These are phyloP conservation scores for Xylariaceae sp. DNA, from an alignment of 2,329 filamentous ascomycete genomes.

Conservation along the genomic window DNA sequence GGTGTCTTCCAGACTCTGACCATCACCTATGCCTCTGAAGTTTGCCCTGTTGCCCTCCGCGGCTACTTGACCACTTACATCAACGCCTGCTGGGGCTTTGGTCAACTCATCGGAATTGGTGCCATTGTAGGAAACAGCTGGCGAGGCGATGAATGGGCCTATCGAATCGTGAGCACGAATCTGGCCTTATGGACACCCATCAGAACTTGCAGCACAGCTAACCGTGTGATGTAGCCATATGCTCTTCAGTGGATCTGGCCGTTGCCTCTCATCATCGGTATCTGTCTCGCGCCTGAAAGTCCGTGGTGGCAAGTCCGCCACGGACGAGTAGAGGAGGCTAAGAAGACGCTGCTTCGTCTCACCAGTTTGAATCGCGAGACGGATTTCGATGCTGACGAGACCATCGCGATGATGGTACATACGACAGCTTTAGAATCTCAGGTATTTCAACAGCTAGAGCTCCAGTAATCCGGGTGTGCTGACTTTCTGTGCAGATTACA, in stretches of 20 bases:
- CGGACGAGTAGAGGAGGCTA: constrained; percentile 60
- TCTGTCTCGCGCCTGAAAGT: constrained; percentile 64
- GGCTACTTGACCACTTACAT: constrained; percentile 66
- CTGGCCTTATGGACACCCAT: background rate
- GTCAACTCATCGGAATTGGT: constrained; percentile 68
- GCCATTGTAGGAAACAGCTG: constrained; percentile 64
- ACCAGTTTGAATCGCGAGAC: constrained; percentile 59
- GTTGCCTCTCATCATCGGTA: constrained; percentile 58
- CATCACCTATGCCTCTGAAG: constrained; percentile 65
- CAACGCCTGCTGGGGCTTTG: constrained; percentile 74
- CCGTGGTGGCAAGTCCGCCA: constrained; percentile 73
- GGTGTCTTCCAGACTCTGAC: constrained; percentile 55
- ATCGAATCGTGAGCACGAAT: constrained; percentile 40
- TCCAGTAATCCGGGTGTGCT: background rate
- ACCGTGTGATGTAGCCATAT: constrained; percentile 44
- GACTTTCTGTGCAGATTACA: constrained; percentile 50
- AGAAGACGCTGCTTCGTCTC: constrained; percentile 58
- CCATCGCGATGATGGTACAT: constrained; percentile 86
- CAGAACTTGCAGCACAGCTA: constrained; percentile 1
- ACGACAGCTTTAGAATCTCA: constrained; percentile 75
- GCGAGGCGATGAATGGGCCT: constrained; percentile 62
- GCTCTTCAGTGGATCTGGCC: constrained; percentile 77
- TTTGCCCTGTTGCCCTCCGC: constrained; percentile 66
- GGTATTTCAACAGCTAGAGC: constrained; percentile 7
- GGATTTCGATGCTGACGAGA: constrained; percentile 76